Conservation (phyloP, 73 alveolate genomes). For the Paraurostyla sp. region DNA sequence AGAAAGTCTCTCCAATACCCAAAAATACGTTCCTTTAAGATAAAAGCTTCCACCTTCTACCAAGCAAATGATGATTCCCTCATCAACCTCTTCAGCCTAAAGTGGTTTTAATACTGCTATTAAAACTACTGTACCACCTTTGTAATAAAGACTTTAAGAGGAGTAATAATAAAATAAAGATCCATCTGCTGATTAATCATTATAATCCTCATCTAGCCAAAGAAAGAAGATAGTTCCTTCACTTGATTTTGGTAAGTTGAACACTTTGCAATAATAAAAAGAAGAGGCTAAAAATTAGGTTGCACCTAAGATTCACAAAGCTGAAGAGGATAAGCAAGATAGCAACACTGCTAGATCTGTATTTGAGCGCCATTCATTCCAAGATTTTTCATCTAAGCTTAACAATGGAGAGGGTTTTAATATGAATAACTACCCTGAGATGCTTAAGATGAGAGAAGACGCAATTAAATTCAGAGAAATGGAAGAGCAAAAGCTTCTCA, state of each 20-base stretch:
- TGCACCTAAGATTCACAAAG: background rate
- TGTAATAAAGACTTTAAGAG: background rate
- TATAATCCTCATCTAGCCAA: background rate
- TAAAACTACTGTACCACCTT: background rate
- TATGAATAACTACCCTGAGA: constrained; percentile 61
- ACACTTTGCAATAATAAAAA: background rate
- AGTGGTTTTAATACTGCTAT: background rate
- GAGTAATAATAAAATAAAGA: background rate
- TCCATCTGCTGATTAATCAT: background rate
- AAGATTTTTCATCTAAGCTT: constrained; percentile 21
- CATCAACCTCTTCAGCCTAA: constrained; percentile 23
- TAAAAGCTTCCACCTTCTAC: background rate
- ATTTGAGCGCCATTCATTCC: constrained; percentile 54
- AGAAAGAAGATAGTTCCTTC: constrained; percentile 44
- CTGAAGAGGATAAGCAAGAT: background rate
- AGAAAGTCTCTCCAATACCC: constrained; percentile 9
- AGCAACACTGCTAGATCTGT: constrained; percentile 47
- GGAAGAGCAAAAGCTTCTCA: constrained; percentile 29
- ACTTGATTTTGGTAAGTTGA: constrained; percentile 22
- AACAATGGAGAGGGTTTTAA: background rate
- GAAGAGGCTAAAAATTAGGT: constrained; percentile 18
- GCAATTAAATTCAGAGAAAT: constrained; percentile 56
- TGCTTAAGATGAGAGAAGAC: constrained; percentile 71
- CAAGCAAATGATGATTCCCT: background rate
- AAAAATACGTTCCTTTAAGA: constrained; percentile 43